These are phyloP conservation scores for Sarcomyxa edulis DNA, from an alignment of 768 basidiomycete genomes.

Conservation along the genomic window DNA sequence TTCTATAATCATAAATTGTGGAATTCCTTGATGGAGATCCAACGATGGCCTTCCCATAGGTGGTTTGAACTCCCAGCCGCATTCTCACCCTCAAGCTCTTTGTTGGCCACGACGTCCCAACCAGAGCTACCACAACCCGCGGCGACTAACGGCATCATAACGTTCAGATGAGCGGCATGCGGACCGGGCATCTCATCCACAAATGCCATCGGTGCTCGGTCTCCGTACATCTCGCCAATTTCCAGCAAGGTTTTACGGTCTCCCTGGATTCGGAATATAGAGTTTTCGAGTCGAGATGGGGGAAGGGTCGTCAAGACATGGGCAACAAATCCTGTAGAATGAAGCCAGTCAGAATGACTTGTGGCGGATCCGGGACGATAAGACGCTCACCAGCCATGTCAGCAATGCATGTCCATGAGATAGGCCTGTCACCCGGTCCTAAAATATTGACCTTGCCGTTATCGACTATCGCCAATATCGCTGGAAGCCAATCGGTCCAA, in stretches of 20 bases:
- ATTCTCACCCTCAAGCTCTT: conserved; percentile 7
- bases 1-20: no score
- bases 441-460: conserved; percentile 21
- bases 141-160: conserved; percentile 8
- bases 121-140: conserved; percentile 12
- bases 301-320: conserved; percentile 16
- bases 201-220: conserved; percentile 5
- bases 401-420: conserved; percentile 22
- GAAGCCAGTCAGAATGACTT: no score
- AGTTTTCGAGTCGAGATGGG: conserved; percentile 18
- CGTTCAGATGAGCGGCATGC: no score
- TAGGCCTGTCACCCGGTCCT: conserved; percentile 13
- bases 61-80: conserved; percentile 15
- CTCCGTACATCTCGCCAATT: conserved; percentile 13
- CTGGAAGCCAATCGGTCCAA: no score
- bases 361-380: not conserved
- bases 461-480: no score
- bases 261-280: conserved; percentile 27
- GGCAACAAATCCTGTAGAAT: no score
- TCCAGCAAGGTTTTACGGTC: conserved; percentile 22
- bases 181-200: conserved; percentile 9
- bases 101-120: conserved; percentile 9
- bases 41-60: conserved; percentile 15
- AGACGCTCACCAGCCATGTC: conserved; percentile 24
- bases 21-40: conserved; percentile 15